Conservation (phyloP, 2,329 filamentous ascomycete genomes). For the Aspergillus sp. region DNA sequence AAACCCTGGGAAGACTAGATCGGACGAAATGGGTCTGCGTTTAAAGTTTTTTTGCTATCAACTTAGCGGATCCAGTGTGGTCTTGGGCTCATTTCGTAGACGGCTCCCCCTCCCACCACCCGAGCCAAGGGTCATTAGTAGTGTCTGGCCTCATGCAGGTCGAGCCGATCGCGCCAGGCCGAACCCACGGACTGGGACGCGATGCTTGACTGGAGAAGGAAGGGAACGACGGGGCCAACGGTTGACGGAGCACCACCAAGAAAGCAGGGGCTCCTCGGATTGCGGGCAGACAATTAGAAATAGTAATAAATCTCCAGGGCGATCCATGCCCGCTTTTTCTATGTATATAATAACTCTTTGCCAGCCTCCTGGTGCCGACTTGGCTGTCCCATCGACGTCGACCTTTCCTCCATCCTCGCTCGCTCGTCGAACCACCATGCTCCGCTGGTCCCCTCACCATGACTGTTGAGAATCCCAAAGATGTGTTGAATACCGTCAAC, state of each 20-base stretch:
- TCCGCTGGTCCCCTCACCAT: constrained; percentile 14
- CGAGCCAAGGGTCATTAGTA: background rate
- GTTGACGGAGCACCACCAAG: background rate
- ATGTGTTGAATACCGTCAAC: constrained; percentile 32
- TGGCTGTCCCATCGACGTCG: background rate
- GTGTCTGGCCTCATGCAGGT: background rate
- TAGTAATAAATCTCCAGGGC: background rate
- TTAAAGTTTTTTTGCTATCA: background rate
- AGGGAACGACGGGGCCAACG: constrained; percentile 5
- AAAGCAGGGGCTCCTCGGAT: background rate
- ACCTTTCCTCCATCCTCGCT: background rate
- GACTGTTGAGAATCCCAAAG: constrained; percentile 21
- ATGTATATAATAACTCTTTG: background rate
- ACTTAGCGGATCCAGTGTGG: background rate
- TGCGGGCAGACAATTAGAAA: background rate
- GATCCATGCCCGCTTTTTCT: background rate
- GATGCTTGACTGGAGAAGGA: background rate
- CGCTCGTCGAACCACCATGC: constrained; percentile 3
- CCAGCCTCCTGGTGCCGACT: background rate
- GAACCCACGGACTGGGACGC: background rate
- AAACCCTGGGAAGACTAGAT: background rate
- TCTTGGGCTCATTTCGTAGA: background rate
- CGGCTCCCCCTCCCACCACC: background rate
- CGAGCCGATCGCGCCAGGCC: background rate
- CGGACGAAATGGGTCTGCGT: background rate